Evolutionary conservation across 169 alveolate genomes (phyloP).

Genomic region (Cytauxzoon felis): DNA sequence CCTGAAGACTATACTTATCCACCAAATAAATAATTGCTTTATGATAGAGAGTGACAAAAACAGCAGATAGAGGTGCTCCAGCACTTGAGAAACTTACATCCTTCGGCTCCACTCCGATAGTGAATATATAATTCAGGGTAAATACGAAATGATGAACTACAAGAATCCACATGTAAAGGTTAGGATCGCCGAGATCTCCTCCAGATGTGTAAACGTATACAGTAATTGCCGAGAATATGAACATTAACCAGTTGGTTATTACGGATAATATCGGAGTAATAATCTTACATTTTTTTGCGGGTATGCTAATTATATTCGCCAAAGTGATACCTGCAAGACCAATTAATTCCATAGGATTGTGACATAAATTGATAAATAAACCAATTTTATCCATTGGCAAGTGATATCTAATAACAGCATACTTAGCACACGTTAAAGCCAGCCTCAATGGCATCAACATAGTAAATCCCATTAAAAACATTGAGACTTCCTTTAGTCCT

Average conservation of each 20-base stretch:
- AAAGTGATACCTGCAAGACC: no score
- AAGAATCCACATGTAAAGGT: slow-evolving; percentile 19
- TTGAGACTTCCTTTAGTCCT: slow-evolving; percentile 9
- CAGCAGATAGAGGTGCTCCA: slow-evolving; percentile 20
- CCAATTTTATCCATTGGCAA: slow-evolving; percentile 1
- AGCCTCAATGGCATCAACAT: slow-evolving; percentile 4
- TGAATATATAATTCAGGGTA: slow-evolving; percentile 12
- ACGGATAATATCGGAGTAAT: no score
- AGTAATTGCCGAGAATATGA: no score
- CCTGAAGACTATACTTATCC: no score
- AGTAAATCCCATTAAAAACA: slow-evolving; percentile 11
- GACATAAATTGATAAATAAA: slow-evolving; percentile 9
- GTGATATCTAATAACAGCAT: slow-evolving; percentile 15
- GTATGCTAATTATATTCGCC: no score
- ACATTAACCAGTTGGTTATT: no score
- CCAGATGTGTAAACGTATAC: slow-evolving; percentile 13
- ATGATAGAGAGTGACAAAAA: slow-evolving; percentile 22
- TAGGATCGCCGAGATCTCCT: slow-evolving; percentile 6
- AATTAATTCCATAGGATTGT: slow-evolving; percentile 8
- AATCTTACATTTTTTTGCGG: no score
- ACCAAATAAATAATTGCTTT: no score
- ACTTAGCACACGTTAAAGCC: slow-evolving; percentile 14
- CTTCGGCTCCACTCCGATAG: slow-evolving; percentile 10
- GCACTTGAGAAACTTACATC: slow-evolving; percentile 14
- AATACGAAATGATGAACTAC: neutral